A percentile compares a stretch with the other conserved stretches of the same genome.
phyloP scores from a whole-genome alignment of 805 yeast genomes.

The Saturnispora dispora region DNA sequence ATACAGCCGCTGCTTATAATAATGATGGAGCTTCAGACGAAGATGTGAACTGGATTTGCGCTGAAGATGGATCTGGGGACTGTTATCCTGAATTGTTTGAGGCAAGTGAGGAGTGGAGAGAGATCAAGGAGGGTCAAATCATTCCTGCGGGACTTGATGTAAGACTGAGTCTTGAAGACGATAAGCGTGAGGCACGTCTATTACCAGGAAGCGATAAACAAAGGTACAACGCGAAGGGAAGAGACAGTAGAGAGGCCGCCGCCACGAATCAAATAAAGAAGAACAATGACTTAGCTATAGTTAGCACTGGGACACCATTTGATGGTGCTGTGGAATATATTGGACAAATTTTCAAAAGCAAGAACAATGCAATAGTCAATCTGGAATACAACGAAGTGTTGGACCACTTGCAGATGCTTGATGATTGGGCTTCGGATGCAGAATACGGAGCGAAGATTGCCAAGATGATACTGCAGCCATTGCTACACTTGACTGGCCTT shows the following conservation, averaged over 20 bases:
- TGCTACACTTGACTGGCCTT: slow-evolving; percentile 26
- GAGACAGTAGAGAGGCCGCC: background rate
- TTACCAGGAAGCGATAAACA: slow-evolving; percentile 14
- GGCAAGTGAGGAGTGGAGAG: slow-evolving; percentile 63
- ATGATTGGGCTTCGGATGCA: slow-evolving; percentile 59
- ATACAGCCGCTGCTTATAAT: background rate
- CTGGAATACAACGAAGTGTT: slow-evolving; percentile 8
- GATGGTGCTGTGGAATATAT: slow-evolving; percentile 5
- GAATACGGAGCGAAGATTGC: slow-evolving; percentile 49
- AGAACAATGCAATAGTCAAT: background rate
- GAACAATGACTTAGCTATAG: slow-evolving; percentile 10
- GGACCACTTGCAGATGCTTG: slow-evolving; percentile 32
- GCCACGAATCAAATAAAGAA: background rate
- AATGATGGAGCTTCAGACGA: background rate
- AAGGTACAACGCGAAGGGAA: background rate
- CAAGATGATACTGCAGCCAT: slow-evolving; percentile 26
- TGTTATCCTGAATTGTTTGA: slow-evolving; percentile 60
- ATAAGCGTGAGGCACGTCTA: slow-evolving; percentile 59
- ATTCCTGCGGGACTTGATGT: slow-evolving; percentile 78
- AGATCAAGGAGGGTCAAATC: slow-evolving; percentile 58
- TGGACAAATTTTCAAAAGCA: background rate
- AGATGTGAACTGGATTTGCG: slow-evolving; percentile 29
- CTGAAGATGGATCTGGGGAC: slow-evolving; percentile 33
- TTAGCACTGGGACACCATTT: slow-evolving; percentile 1
- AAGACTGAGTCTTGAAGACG: slow-evolving; percentile 64